Conservation (phyloP, 140 eudicot genomes). For the Erigeron philadelphicus region DNA sequence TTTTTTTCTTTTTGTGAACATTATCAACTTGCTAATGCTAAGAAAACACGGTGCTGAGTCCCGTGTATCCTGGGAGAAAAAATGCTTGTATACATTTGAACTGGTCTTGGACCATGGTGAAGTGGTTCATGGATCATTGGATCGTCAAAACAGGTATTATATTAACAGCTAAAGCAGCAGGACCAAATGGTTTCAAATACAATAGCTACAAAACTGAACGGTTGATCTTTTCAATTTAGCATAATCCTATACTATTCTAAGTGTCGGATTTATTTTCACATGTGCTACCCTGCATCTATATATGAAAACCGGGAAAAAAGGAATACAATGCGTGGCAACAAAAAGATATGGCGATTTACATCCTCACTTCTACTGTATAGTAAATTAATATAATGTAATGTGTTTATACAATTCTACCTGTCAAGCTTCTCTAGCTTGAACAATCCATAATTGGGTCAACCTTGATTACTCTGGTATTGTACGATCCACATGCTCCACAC, state of each 20-base stretch:
- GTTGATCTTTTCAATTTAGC: slow-evolving; percentile 10
- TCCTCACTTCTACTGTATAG: slow-evolving; percentile 26
- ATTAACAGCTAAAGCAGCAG: slow-evolving; percentile 6
- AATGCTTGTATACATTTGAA: background rate
- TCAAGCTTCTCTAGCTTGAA: slow-evolving; percentile 29
- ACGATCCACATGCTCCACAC: slow-evolving; percentile 83
- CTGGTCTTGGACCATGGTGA: background rate
- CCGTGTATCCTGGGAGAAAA: background rate
- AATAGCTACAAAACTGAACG: slow-evolving; percentile 20
- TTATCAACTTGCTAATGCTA: background rate
- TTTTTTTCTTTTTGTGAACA: too few relatives aligned
- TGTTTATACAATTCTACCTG: slow-evolving; percentile 30
- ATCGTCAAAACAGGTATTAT: background rate
- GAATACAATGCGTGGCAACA: slow-evolving; percentile 23
- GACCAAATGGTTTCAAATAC: slow-evolving; percentile 3
- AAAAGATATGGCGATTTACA: slow-evolving; percentile 30
- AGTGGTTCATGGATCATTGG: too few relatives aligned
- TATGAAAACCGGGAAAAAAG: slow-evolving; percentile 18
- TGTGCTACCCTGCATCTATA: slow-evolving; percentile 28
- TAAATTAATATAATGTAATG: slow-evolving; percentile 17
- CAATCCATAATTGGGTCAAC: slow-evolving; percentile 46
- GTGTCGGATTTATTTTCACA: slow-evolving; percentile 24
- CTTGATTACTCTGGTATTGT: slow-evolving; percentile 86
- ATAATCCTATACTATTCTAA: slow-evolving; percentile 12
- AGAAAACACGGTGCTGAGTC: slow-evolving; percentile 8